Conservation (phyloP, 2,329 filamentous ascomycete species). For the Pseudogymnoascus sp. region DNA sequence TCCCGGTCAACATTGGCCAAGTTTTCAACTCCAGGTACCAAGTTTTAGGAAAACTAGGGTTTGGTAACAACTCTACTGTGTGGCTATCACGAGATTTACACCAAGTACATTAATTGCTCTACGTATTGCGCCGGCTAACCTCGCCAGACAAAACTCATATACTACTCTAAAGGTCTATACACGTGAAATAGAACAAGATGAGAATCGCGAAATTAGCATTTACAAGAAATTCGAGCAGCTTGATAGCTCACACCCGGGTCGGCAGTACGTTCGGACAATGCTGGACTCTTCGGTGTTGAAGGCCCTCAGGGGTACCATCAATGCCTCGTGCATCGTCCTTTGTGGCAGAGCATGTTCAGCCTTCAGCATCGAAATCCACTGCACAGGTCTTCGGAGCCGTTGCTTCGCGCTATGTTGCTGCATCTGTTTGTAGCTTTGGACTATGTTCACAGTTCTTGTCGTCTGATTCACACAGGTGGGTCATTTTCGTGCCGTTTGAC, state of each 20-base stretch:
- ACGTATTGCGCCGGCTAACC: neutral
- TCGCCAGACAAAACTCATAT: neutral
- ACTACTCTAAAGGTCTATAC: neutral
- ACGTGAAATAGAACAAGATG: neutral
- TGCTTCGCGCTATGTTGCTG: slow-evolving; percentile 16
- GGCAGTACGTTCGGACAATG: slow-evolving; percentile 25
- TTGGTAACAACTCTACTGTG: slow-evolving; percentile 17
- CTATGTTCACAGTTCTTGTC: slow-evolving; percentile 21
- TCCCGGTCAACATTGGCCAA: slow-evolving; percentile 18
- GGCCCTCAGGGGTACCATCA: slow-evolving; percentile 15
- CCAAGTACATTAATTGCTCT: neutral
- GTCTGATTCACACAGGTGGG: slow-evolving; percentile 23
- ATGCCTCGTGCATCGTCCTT: slow-evolving; percentile 21
- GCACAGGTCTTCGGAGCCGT: slow-evolving; percentile 11
- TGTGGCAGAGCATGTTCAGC: slow-evolving; percentile 16
- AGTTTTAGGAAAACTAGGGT: slow-evolving; percentile 20
- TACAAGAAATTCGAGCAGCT: neutral
- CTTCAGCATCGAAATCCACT: slow-evolving; percentile 12
- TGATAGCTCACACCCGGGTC: slow-evolving; percentile 24
- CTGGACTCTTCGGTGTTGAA: slow-evolving; percentile 28
- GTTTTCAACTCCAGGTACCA: slow-evolving; percentile 18
- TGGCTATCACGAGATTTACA: slow-evolving; percentile 15
- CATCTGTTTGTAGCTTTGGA: slow-evolving; percentile 20
- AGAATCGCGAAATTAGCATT: neutral
- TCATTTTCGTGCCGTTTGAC: neutral